Evolutionary conservation across 2,329 filamentous ascomycete species (phyloP).

Genomic region (Pseudogymnoascus sp.): DNA sequence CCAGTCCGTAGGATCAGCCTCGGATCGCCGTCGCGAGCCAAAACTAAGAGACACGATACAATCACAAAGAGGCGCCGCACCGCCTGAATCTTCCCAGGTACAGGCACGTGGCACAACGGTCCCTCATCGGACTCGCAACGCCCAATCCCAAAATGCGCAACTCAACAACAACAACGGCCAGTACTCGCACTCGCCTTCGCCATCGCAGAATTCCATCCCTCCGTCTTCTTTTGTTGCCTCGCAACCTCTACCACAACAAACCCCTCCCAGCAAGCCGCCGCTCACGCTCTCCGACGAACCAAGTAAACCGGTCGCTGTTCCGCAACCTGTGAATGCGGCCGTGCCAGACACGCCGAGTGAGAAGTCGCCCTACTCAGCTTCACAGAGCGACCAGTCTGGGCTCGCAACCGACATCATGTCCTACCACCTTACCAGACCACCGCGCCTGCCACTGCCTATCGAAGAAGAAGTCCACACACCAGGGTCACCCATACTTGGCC

Average conservation of each 20-base stretch:
- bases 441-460: conserved; percentile 84
- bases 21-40: conserved; percentile 32
- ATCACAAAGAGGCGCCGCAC: conserved; percentile 48
- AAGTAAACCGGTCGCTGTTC: conserved; percentile 53
- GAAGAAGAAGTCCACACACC: conserved; percentile 86
- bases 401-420: conserved; percentile 46
- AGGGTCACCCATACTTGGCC: conserved; percentile 78
- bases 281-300: conserved; percentile 30
- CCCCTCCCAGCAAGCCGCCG: neutral
- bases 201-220: neutral
- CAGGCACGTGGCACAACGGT: conserved; percentile 38
- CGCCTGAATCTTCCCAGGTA: conserved; percentile 55
- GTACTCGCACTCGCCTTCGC: conserved; percentile 5
- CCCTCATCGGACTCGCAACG: conserved; percentile 9
- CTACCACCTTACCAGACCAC: conserved; percentile 63
- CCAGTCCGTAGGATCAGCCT: conserved; percentile 19
- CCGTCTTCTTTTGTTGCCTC: neutral
- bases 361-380: conserved; percentile 21
- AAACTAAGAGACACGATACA: conserved; percentile 50
- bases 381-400: conserved; percentile 43
- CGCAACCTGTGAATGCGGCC: conserved; percentile 18
- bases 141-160: conserved; percentile 17
- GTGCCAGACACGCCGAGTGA: conserved; percentile 26
- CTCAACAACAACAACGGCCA: conserved; percentile 3
- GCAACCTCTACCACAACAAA: conserved; percentile 3